A percentile compares a stretch with the other conserved stretches of the same genome.
These are phyloP conservation scores for Phialophora chinensis DNA, from an alignment of 2,329 filamentous ascomycete species.

Conservation along the genomic window DNA sequence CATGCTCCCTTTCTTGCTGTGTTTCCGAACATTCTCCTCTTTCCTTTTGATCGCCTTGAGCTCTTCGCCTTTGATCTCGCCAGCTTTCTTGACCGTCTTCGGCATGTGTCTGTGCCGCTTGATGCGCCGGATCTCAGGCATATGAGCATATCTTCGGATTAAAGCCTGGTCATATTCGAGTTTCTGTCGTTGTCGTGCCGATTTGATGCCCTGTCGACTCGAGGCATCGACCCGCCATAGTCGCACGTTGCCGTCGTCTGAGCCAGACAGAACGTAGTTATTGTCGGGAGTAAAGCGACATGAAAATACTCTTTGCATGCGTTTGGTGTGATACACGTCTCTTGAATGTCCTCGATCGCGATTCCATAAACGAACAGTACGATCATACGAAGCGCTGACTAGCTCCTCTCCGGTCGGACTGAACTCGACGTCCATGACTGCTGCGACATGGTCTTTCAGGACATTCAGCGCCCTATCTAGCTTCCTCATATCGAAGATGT, in stretches of 20 bases:
- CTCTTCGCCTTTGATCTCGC: slow-evolving; percentile 91
- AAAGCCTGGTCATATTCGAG: slow-evolving; percentile 91
- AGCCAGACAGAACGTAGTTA: slow-evolving; percentile 86
- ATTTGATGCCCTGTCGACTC: slow-evolving; percentile 81
- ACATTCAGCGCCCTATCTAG: slow-evolving; percentile 87
- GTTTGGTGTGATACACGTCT: slow-evolving; percentile 96
- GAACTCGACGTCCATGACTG: slow-evolving; percentile 96
- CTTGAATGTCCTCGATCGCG: slow-evolving; percentile 80
- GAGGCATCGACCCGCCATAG: slow-evolving; percentile 91
- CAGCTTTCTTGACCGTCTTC: slow-evolving; percentile 92
- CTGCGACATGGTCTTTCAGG: slow-evolving; percentile 84
- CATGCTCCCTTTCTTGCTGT: slow-evolving; percentile 81
- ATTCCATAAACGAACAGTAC: slow-evolving; percentile 85
- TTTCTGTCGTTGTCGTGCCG: slow-evolving; percentile 80
- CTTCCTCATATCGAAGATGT: slow-evolving; percentile 93
- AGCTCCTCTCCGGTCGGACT: slow-evolving; percentile 93
- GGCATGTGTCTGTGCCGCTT: slow-evolving; percentile 89
- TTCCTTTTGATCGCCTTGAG: slow-evolving; percentile 83
- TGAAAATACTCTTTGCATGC: slow-evolving; percentile 94
- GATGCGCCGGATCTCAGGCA: slow-evolving; percentile 94
- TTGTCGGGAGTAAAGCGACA: slow-evolving; percentile 85
- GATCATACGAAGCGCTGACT: slow-evolving; percentile 85
- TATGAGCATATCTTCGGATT: slow-evolving; percentile 83
- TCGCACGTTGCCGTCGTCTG: slow-evolving; percentile 89
- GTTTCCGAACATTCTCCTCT: slow-evolving; percentile 93